A percentile compares a stretch with the other conserved stretches of the same genome.
phyloP scores from a whole-genome alignment of 805 yeast species.

The Metschnikowia orientalis region DNA sequence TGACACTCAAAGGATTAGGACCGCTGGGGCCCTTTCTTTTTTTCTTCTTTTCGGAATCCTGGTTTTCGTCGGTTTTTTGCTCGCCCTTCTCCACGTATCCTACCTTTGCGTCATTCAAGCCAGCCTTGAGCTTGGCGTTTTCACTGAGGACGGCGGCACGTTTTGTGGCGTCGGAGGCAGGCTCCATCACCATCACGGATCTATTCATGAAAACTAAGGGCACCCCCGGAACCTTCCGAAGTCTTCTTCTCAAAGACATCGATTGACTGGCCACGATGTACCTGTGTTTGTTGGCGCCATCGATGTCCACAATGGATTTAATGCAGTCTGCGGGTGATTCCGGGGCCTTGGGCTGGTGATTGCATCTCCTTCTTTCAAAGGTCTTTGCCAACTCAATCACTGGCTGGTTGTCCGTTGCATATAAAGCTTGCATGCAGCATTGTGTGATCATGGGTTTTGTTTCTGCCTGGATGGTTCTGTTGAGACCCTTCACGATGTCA shows the following conservation, averaged over 20 bases:
- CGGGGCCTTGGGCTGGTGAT: slow-evolving; percentile 65
- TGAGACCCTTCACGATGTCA: slow-evolving; percentile 76
- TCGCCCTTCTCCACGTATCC: slow-evolving; percentile 33
- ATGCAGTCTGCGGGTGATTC: slow-evolving; percentile 73
- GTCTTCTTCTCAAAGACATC: slow-evolving; percentile 56
- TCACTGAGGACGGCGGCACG: slow-evolving; percentile 46
- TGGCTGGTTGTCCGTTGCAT: slow-evolving; percentile 61
- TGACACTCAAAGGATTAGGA: slow-evolving; percentile 88
- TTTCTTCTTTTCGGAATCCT: slow-evolving; percentile 25
- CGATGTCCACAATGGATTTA: slow-evolving; percentile 58
- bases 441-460: slow-evolving; percentile 91
- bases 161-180: slow-evolving; percentile 68
- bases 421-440: slow-evolving; percentile 86
- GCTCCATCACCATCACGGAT: slow-evolving; percentile 95
- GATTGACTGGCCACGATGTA: slow-evolving; percentile 87
- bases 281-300: slow-evolving; percentile 83
- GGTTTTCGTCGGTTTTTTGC: slow-evolving; percentile 13
- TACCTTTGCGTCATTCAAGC: slow-evolving; percentile 66
- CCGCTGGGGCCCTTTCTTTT: slow-evolving; percentile 70
- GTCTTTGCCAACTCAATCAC: slow-evolving; percentile 79
- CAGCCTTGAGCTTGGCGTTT: slow-evolving; percentile 62
- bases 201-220: slow-evolving; percentile 85
- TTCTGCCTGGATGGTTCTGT: slow-evolving; percentile 78
- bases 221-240: slow-evolving; percentile 81
- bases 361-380: slow-evolving; percentile 90